phyloP scores from a whole-genome alignment of 177 flowering plant genomes.

The Vitis hybrid region DNA sequence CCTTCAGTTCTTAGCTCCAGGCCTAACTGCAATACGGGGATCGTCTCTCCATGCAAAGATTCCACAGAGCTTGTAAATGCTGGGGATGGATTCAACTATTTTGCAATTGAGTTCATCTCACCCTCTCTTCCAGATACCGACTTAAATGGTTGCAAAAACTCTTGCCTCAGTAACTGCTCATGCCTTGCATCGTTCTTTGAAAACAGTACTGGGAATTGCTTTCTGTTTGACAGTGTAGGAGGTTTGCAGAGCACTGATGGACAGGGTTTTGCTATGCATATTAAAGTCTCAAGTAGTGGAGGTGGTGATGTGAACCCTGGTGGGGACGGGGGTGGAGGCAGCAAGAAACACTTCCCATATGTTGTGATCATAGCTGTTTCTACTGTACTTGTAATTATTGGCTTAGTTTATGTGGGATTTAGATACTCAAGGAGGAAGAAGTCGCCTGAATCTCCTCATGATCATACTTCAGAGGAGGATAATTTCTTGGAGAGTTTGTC shows the following conservation, averaged over 20 bases:
- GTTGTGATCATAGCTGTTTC: constrained; percentile 38
- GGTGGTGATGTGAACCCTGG: constrained; percentile 12
- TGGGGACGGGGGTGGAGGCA: constrained; percentile 20
- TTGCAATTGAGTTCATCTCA: constrained; percentile 41
- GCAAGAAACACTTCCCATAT: constrained; percentile 21
- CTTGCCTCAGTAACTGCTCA: constrained; percentile 52
- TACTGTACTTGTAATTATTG: constrained; percentile 31
- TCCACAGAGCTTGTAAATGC: constrained; percentile 33
- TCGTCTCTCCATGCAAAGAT: constrained; percentile 29
- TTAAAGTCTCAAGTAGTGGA: constrained; percentile 37
- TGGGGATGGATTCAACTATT: constrained; percentile 43
- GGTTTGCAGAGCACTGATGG: constrained; percentile 30
- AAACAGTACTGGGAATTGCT: constrained; percentile 43
- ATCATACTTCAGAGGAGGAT: constrained; percentile 50
- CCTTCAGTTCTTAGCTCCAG: constrained; percentile 28
- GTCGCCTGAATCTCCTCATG: constrained; percentile 28
- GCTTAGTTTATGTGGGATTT: constrained; percentile 32
- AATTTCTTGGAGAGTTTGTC: constrained; percentile 49
- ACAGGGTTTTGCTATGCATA: constrained; percentile 26
- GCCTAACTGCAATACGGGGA: constrained; percentile 36
- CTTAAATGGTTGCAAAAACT: constrained; percentile 42
- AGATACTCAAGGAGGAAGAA: constrained; percentile 25
- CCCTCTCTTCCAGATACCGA: constrained; percentile 36
- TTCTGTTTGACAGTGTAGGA: constrained; percentile 49
- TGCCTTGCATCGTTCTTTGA: constrained; percentile 58